phyloP scores from a whole-genome alignment of 371 early-diverging fungal species.

The Mortierella sp. region DNA sequence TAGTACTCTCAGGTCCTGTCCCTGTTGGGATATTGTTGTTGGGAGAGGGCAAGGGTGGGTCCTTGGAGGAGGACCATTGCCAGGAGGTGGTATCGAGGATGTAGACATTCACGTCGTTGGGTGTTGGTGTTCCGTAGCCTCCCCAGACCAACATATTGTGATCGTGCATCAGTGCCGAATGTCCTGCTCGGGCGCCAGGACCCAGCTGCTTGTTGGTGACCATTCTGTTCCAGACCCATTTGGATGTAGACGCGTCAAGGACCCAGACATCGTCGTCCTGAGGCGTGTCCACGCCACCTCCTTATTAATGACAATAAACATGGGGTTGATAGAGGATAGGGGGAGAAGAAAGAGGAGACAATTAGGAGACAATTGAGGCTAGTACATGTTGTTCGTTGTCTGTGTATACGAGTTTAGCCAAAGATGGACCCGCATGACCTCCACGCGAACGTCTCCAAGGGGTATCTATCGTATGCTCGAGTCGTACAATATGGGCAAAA shows the following conservation, averaged over 20 bases:
- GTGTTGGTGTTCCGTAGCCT: conserved; percentile 29
- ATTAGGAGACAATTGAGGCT: not conserved
- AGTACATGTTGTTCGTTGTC: too few species aligned
- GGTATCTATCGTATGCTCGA: too few species aligned
- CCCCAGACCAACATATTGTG: conserved; percentile 53
- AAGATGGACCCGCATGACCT: too few species aligned
- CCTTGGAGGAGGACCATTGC: conserved; percentile 39
- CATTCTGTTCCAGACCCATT: conserved; percentile 43
- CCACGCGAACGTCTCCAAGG: too few species aligned
- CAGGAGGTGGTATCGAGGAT: conserved; percentile 33
- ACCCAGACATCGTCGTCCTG: conserved; percentile 45
- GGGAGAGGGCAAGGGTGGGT: conserved; percentile 4
- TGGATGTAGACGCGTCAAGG: conserved; percentile 28
- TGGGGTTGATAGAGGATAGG: conserved; percentile 1
- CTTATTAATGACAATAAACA: too few species aligned
- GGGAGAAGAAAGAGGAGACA: conserved; percentile 3
- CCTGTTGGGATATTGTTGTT: not conserved
- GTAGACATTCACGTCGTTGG: conserved; percentile 33
- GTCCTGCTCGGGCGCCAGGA: conserved; percentile 41
- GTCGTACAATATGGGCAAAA: too few species aligned
- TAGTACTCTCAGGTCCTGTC: not conserved
- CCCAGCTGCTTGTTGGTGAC: conserved; percentile 30
- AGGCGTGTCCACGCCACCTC: conserved; percentile 35
- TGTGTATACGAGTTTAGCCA: too few species aligned
- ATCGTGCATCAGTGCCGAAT: conserved; percentile 38